Evolutionary conservation across 2,329 filamentous ascomycete genomes (phyloP), one percentile per base, ranked within the genome.

Genomic region (Westerdykella ornata): DNA sequence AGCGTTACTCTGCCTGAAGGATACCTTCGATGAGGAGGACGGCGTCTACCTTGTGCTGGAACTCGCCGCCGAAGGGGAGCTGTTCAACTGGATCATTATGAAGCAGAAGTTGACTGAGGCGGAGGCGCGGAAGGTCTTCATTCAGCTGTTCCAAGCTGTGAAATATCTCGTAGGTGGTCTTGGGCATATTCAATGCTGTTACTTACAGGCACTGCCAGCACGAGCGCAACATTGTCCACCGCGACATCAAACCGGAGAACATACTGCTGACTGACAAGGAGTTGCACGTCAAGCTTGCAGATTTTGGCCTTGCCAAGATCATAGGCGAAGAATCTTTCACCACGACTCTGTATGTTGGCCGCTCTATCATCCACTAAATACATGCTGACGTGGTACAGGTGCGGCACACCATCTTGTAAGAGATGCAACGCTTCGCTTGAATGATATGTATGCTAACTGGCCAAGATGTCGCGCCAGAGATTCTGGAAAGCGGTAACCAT

Each of bases 271-370:
- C 84, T 4, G 88, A 96, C 67, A 88, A 87, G 57, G 76, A 92
- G 26, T 70, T 96, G 19, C 82, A 82, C 44, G 83, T 95, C 49
- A 98, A 98, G 68, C 71, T 98, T 46, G 92, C 89, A 15, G 92
- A 98, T 66, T 98, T 98, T 67, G 92, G 92, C 35, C 76, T 98
- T 29, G 90, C 92, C 32, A 98, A 98, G 69, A 97, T 98, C 51
- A 95, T 98, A 51, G 94, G 94, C 48, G 92, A 98, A 64, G 88
- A 96, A 62, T 96, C 90, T 0, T 98, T 98, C 62, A 97, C 92
- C 1, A 96, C 89, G 0, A 97, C 92, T 1, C 72, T 98, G 48
- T 92, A 67, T 62, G 73, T 66, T 15, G 14, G 28, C 19, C 7
- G 13, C 14, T 18, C 22, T 16, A 29, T 32, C n/a, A 12, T 13